phyloP scores from a whole-genome alignment of 768 basidiomycete species.

The Pholiota microspora region DNA sequence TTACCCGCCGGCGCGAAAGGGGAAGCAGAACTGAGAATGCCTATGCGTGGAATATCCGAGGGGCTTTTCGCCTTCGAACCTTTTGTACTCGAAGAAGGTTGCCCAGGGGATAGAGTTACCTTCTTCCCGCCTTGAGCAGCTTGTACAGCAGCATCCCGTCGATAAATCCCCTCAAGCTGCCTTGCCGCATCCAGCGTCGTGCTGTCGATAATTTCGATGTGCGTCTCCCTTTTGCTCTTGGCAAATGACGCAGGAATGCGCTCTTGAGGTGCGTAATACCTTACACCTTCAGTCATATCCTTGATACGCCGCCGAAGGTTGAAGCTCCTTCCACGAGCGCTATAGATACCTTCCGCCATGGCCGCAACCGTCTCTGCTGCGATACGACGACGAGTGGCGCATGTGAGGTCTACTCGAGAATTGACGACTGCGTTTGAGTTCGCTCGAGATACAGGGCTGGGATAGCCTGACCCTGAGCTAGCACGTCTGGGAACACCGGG shows the following conservation, averaged over 20 bases:
- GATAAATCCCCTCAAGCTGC: neutral
- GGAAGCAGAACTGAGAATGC: constrained; percentile 3
- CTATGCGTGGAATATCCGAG: neutral
- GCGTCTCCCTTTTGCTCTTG: neutral
- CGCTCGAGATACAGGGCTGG: neutral
- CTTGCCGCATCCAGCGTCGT: constrained; percentile 5
- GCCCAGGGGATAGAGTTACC: neutral
- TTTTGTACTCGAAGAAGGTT: neutral
- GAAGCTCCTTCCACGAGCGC: neutral
- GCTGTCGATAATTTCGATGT: neutral
- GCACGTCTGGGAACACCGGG: neutral
- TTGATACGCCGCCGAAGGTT: neutral
- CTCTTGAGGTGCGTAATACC: neutral
- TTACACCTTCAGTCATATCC: neutral
- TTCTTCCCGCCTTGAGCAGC: neutral
- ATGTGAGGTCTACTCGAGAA: constrained; percentile 19
- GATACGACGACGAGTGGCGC: constrained; percentile 19
- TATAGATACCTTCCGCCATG: neutral
- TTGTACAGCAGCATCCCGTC: neutral
- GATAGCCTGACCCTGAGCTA: neutral
- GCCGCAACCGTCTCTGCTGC: constrained; percentile 1
- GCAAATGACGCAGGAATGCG: too few relatives aligned
- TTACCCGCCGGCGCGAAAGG: neutral
- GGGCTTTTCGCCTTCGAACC: neutral
- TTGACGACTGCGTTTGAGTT: neutral